phyloP scores from a whole-genome alignment of 208 protist species.

The Tritrichomonas musculus region DNA sequence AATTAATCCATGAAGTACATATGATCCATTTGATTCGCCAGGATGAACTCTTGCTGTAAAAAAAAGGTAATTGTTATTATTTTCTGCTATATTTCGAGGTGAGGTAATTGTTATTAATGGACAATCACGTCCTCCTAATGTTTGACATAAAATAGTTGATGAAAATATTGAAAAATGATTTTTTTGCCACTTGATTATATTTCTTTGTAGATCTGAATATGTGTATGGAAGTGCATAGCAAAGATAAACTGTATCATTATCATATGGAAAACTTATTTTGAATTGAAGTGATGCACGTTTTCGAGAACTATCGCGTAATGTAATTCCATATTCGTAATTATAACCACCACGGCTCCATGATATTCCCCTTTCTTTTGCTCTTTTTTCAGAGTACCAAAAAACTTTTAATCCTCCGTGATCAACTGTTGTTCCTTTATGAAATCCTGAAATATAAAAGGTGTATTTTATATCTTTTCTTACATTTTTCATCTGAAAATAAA shows the following conservation, averaged over 20 bases:
- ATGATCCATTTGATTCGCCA: slow-evolving; percentile 86
- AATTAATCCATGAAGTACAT: slow-evolving; percentile 75
- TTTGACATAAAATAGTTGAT: neutral
- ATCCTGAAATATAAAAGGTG: slow-evolving; percentile 20
- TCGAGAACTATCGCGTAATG: neutral
- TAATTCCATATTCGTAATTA: neutral
- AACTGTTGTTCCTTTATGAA: neutral
- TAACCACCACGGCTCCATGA: neutral
- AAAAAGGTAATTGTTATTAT: slow-evolving; percentile 55
- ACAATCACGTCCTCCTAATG: neutral
- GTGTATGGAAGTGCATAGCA: slow-evolving; percentile 88
- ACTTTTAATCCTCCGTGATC: neutral
- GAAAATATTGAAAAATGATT: neutral
- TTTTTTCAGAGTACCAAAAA: neutral
- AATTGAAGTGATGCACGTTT: slow-evolving; percentile 68
- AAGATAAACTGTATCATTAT: slow-evolving; percentile 70
- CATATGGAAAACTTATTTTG: slow-evolving; percentile 63
- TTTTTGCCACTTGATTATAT: neutral
- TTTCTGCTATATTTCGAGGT: neutral
- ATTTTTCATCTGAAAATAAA: neutral
- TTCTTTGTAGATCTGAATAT: slow-evolving; percentile 69
- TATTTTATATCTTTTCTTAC: neutral
- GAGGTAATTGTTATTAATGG: neutral
- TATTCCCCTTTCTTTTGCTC: neutral
- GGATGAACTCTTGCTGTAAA: slow-evolving; percentile 86